These are phyloP conservation scores for Helichrysum umbraculigerum DNA, from an alignment of 129 eudicot species.

Conservation along the genomic window DNA sequence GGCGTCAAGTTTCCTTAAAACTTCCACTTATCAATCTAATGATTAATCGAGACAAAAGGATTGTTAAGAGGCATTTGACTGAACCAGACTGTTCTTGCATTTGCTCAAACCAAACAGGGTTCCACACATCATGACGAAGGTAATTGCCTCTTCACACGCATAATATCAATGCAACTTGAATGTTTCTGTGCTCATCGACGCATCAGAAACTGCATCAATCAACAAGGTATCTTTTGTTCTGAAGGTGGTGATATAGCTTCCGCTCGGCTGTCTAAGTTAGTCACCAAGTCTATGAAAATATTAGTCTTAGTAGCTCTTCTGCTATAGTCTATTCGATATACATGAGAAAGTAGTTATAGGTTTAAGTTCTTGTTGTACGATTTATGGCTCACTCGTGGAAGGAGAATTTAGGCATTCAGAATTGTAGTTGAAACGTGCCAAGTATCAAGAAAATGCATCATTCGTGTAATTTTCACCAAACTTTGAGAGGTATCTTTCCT, in stretches of 20 bases:
- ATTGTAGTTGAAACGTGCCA: not conserved
- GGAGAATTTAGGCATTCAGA: not conserved
- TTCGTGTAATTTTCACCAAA: not conserved
- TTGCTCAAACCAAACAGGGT: conserved; percentile 76
- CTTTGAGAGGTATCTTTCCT: not conserved
- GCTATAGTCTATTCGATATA: conserved; percentile 18
- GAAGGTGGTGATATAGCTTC: not conserved
- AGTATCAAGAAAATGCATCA: conserved; percentile 6
- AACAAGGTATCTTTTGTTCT: not conserved
- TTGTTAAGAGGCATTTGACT: conserved; percentile 58
- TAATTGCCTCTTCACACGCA: not conserved
- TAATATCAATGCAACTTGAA: not conserved
- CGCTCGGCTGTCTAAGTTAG: conserved; percentile 31
- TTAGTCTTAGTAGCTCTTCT: conserved; percentile 21
- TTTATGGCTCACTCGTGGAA: conserved; percentile 22
- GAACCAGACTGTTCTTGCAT: conserved; percentile 89
- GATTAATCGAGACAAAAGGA: conserved; percentile 88
- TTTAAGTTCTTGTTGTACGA: conserved; percentile 28
- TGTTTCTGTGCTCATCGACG: conserved; percentile 26
- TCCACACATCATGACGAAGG: conserved; percentile 43
- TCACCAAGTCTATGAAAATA: conserved; percentile 8
- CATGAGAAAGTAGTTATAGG: conserved; percentile 25
- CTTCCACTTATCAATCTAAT: conserved; percentile 72
- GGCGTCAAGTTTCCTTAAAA: conserved; percentile 89
- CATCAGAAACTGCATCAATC: conserved; percentile 16